These are phyloP conservation scores for Coemansia sp. DNA, from an alignment of 192 early-diverging fungal species.

Conservation along the genomic window DNA sequence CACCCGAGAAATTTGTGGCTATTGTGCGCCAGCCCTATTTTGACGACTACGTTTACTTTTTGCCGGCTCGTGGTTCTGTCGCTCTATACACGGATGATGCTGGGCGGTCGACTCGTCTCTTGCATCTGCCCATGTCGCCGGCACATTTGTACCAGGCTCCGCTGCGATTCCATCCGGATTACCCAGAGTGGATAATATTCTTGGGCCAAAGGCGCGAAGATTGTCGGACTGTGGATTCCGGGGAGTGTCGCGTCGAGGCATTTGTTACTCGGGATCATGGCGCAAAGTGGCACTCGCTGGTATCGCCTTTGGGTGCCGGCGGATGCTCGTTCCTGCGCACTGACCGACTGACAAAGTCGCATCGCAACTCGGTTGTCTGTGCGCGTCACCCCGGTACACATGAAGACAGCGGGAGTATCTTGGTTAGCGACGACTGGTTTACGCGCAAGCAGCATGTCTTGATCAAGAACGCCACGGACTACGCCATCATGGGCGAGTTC, in stretches of 20 bases:
- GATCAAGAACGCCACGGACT: constrained; percentile 74
- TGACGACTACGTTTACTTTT: constrained; percentile 61
- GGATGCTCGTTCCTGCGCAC: constrained; percentile 50
- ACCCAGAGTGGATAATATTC: constrained; percentile 81
- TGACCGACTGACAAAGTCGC: constrained; percentile 53
- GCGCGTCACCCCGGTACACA: constrained; percentile 53
- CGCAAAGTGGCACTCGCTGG: constrained; percentile 62
- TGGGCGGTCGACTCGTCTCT: constrained; percentile 55
- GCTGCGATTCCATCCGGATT: constrained; percentile 82
- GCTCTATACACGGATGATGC: constrained; percentile 65
- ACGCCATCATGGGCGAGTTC: constrained; percentile 75
- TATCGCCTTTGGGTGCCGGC: constrained; percentile 25
- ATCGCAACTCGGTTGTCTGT: constrained; percentile 72
- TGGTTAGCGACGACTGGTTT: constrained; percentile 63
- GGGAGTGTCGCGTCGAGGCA: constrained; percentile 70
- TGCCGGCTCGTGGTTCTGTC: constrained; percentile 47
- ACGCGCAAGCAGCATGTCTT: constrained; percentile 46
- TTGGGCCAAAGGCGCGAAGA: constrained; percentile 57
- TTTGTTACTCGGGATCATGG: constrained; percentile 74
- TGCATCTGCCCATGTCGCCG: constrained; percentile 64
- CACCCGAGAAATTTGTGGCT: constrained; percentile 38
- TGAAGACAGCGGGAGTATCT: constrained; percentile 54
- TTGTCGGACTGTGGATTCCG: constrained; percentile 47
- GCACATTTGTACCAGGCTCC: constrained; percentile 60
- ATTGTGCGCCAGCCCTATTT: constrained; percentile 66